These are phyloP conservation scores for Paracamarosporium sp. DNA, from an alignment of 2,329 filamentous ascomycete genomes.

Conservation along the genomic window DNA sequence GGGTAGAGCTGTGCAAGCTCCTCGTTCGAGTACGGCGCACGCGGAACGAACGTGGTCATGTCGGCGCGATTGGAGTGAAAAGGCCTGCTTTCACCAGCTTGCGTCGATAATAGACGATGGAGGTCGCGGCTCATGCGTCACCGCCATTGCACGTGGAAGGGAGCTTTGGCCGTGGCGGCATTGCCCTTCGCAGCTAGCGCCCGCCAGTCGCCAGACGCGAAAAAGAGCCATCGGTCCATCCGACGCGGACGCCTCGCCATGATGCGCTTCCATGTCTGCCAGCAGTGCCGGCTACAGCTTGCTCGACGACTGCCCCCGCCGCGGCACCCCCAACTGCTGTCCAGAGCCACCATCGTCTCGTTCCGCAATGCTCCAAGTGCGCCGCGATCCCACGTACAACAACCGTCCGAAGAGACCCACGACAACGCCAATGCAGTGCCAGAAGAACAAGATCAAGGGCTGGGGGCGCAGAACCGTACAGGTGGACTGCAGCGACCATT, in stretches of 20 bases:
- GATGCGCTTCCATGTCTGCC: constrained; percentile 43
- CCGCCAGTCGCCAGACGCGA: not conserved
- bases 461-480: not conserved
- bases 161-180: not conserved
- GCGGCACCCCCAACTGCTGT: constrained; percentile 35
- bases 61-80: not conserved
- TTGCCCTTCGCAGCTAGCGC: constrained; percentile 5
- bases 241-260: constrained; percentile 21
- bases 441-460: not conserved
- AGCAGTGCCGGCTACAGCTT: constrained; percentile 37
- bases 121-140: not conserved
- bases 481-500: not conserved
- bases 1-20: constrained; percentile 87
- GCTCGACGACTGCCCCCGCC: constrained; percentile 15
- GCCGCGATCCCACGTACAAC: constrained; percentile 10
- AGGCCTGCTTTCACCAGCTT: not conserved
- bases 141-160: not conserved
- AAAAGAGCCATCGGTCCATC: not conserved
- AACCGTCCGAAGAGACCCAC: constrained; percentile 12
- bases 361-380: constrained; percentile 18
- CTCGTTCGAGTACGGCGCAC: constrained; percentile 77
- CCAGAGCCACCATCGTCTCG: constrained; percentile 41
- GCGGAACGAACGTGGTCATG: constrained; percentile 82
- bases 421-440: constrained; percentile 8
- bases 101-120: not conserved